These are phyloP conservation scores for Ophiobolus disseminans DNA, from an alignment of 2,329 filamentous ascomycete genomes.

Conservation along the genomic window DNA sequence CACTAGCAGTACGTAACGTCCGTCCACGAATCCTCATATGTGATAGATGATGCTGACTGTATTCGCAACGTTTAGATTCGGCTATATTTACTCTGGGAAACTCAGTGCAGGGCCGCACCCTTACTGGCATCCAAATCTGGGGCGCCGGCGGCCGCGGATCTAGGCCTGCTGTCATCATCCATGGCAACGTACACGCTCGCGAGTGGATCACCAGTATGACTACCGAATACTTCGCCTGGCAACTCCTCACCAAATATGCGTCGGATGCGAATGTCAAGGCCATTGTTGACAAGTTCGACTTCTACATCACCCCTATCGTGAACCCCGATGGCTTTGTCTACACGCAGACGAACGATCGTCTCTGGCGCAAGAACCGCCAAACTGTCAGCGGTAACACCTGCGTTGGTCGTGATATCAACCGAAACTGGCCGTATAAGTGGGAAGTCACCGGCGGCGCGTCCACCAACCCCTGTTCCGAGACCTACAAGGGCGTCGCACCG, in stretches of 20 bases:
- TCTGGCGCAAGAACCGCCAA: constrained; percentile 52
- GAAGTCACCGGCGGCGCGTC: constrained; percentile 42
- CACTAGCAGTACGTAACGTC: too few species aligned
- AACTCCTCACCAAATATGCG: constrained; percentile 45
- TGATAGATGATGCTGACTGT: too few species aligned
- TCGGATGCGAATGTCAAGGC: constrained; percentile 42
- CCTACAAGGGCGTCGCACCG: constrained; percentile 44
- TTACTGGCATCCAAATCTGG: constrained; percentile 50
- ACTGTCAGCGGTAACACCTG: constrained; percentile 40
- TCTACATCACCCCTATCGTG: constrained; percentile 39
- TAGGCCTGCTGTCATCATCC: constrained; percentile 45
- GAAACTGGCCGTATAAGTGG: constrained; percentile 51
- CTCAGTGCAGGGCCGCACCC: constrained; percentile 40
- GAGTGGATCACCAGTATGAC: constrained; percentile 40
- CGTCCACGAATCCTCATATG: too few species aligned
- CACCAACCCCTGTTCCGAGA: constrained; percentile 48
- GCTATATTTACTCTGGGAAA: constrained; percentile 44
- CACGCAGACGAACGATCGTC: constrained; percentile 47
- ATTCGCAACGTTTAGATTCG: too few species aligned
- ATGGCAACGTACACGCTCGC: constrained; percentile 45
- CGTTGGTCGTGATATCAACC: constrained; percentile 49
- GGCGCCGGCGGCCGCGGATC: constrained; percentile 46
- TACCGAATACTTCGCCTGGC: constrained; percentile 42
- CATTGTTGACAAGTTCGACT: constrained; percentile 47
- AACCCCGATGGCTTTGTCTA: constrained; percentile 46